Conservation (phyloP, 2,329 filamentous ascomycete species). For the Cytospora chrysosperma region DNA sequence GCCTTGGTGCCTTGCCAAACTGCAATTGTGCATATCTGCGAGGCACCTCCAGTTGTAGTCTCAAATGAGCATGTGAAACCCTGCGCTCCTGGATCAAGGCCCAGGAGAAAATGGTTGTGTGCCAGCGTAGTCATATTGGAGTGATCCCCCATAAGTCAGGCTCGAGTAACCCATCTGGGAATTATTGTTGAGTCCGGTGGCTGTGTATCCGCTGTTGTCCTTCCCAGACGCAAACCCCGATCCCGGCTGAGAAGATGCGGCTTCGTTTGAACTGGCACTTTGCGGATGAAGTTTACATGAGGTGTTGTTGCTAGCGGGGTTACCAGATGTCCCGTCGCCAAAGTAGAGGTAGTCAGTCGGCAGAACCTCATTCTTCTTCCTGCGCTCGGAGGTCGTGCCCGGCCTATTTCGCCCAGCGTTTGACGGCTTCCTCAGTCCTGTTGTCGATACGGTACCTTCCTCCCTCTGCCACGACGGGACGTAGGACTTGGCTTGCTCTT, state of each 20-base stretch:
- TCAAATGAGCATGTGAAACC: neutral
- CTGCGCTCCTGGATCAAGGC: neutral
- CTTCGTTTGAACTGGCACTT: neutral
- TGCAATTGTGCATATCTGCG: neutral
- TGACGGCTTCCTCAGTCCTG: conserved; percentile 19
- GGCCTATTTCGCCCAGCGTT: neutral
- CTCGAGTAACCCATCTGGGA: conserved; percentile 20
- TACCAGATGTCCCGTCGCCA: conserved; percentile 32
- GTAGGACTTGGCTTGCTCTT: conserved; percentile 5
- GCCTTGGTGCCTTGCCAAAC: neutral
- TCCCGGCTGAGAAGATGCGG: neutral
- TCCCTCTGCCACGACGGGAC: conserved; percentile 7
- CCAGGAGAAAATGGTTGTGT: conserved; percentile 17
- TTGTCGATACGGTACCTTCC: neutral
- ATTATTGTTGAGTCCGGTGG: conserved; percentile 20
- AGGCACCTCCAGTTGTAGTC: neutral
- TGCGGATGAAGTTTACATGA: neutral
- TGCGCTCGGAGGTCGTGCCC: neutral
- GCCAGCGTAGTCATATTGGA: conserved; percentile 24
- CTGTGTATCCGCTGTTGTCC: conserved; percentile 25
- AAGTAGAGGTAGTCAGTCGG: conserved; percentile 31
- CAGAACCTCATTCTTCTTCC: neutral
- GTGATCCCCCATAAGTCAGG: conserved; percentile 25
- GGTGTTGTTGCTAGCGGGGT: conserved; percentile 29
- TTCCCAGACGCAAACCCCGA: conserved; percentile 14